Conservation (phyloP, 306 rosid species). For the Psophocarpus tetragonolobus region DNA sequence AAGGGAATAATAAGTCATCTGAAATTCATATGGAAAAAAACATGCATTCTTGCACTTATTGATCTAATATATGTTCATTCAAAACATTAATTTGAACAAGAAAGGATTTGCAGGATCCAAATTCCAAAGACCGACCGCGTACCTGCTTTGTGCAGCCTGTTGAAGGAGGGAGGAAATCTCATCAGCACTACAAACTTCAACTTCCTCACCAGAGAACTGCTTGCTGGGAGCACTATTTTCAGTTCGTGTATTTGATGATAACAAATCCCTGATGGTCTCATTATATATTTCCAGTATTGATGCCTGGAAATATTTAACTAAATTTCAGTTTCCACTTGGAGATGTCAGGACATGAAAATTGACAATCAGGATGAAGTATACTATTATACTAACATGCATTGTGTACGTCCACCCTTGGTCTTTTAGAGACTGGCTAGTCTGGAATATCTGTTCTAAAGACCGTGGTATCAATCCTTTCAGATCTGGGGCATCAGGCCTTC, state of each 20-base stretch:
- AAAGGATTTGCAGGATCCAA: not conserved
- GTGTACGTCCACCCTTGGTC: conserved; percentile 86
- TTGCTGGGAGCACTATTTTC: conserved; percentile 67
- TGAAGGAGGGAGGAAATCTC: conserved; percentile 88
- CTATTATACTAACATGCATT: conserved; percentile 67
- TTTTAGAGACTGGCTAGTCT: conserved; percentile 74
- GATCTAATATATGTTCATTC: conserved; percentile 6
- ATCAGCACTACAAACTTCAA: conserved; percentile 77
- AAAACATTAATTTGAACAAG: conserved; percentile 7
- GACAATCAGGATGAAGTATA: conserved; percentile 1
- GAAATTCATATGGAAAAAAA: not conserved
- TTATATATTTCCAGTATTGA: conserved; percentile 92
- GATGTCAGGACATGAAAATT: conserved; percentile 13
- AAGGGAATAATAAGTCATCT: conserved; percentile 20
- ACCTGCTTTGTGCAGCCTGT: conserved; percentile 94
- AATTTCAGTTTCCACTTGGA: conserved; percentile 8
- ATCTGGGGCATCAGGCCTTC: conserved; percentile 73
- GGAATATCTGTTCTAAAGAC: conserved; percentile 87
- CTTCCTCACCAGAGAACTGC: conserved; percentile 80
- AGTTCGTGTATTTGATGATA: conserved; percentile 52
- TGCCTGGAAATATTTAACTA: conserved; percentile 49
- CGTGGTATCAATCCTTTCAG: conserved; percentile 93
- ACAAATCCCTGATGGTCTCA: conserved; percentile 86
- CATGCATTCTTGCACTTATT: not conserved
- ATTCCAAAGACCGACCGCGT: conserved; percentile 13